Percentiles rank a stretch among this genome's conserved stretches.
Evolutionary conservation across 2,329 filamentous ascomycete genomes (phyloP).

Genomic region (Sclerotinia trifoliorum): DNA sequence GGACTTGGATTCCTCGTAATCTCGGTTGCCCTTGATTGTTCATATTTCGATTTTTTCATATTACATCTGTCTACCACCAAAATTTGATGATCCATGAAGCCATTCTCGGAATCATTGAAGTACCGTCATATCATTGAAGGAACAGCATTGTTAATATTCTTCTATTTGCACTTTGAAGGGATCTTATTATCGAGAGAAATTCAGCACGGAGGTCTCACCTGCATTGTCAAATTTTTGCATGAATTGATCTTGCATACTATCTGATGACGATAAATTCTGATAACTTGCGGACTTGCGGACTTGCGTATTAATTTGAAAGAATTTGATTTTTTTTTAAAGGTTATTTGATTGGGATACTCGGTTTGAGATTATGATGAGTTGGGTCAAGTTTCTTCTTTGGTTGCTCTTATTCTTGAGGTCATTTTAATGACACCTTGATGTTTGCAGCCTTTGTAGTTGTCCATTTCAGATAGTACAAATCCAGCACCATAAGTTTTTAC

Average conservation of each 20-base stretch:
- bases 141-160: conserved; percentile 19
- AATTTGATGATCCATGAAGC: conserved; percentile 25
- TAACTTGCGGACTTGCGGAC: not conserved
- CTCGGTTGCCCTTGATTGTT: not conserved
- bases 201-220: not conserved
- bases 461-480: conserved; percentile 18
- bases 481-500: not conserved
- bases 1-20: not conserved
- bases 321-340: not conserved
- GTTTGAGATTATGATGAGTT: conserved; percentile 19
- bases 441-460: conserved; percentile 19
- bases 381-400: conserved; percentile 17
- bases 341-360: conserved; percentile 5
- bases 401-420: conserved; percentile 12
- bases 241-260: conserved; percentile 18
- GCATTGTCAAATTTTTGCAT: not conserved
- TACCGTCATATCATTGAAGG: conserved; percentile 20
- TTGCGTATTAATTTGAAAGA: not conserved
- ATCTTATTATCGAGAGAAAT: conserved; percentile 10
- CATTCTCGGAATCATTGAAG: conserved; percentile 13
- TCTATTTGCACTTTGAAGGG: not conserved
- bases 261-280: conserved; percentile 8
- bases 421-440: conserved; percentile 11
- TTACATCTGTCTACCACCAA: conserved; percentile 4
- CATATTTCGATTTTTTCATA: conserved; percentile 3